These are phyloP conservation scores for Fusarium sp. DNA, from an alignment of 2,329 filamentous ascomycete species.

Conservation along the genomic window DNA sequence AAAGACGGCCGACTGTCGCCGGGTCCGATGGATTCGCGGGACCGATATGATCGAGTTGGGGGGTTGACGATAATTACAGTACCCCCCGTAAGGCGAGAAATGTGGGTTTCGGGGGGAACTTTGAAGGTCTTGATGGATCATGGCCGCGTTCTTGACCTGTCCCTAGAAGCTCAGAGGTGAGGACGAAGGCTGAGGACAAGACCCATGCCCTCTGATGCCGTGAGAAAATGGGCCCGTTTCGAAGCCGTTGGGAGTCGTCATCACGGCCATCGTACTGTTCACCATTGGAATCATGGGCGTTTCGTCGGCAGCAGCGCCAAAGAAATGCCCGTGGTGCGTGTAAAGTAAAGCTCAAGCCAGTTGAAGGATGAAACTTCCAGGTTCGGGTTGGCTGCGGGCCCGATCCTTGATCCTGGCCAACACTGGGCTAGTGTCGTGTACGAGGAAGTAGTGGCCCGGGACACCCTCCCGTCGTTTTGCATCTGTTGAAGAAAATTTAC, in stretches of 20 bases:
- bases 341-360: conserved; percentile 18
- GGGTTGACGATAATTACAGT: conserved; percentile 35
- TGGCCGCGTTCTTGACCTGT: conserved; percentile 1
- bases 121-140: conserved; percentile 2
- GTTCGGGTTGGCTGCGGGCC: conserved; percentile 24
- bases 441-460: conserved; percentile 19
- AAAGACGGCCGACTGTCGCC: neutral
- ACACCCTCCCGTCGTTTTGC: conserved; percentile 14
- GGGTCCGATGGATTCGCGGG: neutral
- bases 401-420: conserved; percentile 38
- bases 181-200: conserved; percentile 12
- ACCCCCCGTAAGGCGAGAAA: conserved; percentile 24
- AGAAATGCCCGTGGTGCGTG: conserved; percentile 9
- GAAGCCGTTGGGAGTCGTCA: conserved; percentile 19
- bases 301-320: conserved; percentile 28
- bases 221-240: conserved; percentile 15
- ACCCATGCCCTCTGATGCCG: conserved; percentile 7
- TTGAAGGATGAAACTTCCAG: conserved; percentile 44
- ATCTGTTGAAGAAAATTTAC: conserved; percentile 5
- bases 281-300: conserved; percentile 3
- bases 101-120: conserved; percentile 14
- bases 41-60: conserved; percentile 6
- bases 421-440: conserved; percentile 18
- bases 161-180: conserved; percentile 1
- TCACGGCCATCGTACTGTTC: neutral